Evolutionary conservation across 805 yeast species (phyloP).

Genomic region (Komagataella pseudopastoris): DNA sequence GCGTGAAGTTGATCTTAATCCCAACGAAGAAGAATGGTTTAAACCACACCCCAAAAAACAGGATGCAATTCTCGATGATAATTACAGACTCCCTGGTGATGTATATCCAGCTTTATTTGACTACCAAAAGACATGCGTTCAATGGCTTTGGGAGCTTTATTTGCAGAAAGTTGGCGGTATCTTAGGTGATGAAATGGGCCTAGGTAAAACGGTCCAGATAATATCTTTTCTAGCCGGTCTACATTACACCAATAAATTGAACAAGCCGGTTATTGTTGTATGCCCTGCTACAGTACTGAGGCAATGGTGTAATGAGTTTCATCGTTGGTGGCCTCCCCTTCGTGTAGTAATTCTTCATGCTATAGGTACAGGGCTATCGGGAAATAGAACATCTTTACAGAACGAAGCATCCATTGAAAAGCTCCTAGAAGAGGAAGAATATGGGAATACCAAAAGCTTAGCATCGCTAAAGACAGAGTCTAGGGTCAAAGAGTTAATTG

Average conservation of each 20-base stretch:
- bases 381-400: conserved; percentile 19
- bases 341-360: conserved; percentile 80
- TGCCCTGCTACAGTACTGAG: conserved; percentile 95
- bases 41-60: conserved; percentile 66
- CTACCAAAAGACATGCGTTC: conserved; percentile 92
- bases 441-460: conserved; percentile 23
- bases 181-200: conserved; percentile 96
- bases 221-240: conserved; percentile 85
- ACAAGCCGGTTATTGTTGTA: conserved; percentile 72
- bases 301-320: conserved; percentile 96
- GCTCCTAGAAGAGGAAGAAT: conserved; percentile 25
- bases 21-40: conserved; percentile 41
- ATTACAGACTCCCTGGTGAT: conserved; percentile 78
- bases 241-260: conserved; percentile 64
- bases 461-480: conserved; percentile 15
- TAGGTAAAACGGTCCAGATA: conserved; percentile 91
- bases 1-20: conserved; percentile 19
- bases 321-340: conserved; percentile 96
- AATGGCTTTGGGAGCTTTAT: conserved; percentile 94
- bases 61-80: conserved; percentile 62
- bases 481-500: conserved; percentile 28
- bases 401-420: conserved; percentile 34
- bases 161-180: conserved; percentile 89
- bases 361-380: conserved; percentile 76
- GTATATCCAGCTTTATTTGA: conserved; percentile 77